Conservation (phyloP, 192 early-diverging fungal species). For the Backusella mclennaniae region DNA sequence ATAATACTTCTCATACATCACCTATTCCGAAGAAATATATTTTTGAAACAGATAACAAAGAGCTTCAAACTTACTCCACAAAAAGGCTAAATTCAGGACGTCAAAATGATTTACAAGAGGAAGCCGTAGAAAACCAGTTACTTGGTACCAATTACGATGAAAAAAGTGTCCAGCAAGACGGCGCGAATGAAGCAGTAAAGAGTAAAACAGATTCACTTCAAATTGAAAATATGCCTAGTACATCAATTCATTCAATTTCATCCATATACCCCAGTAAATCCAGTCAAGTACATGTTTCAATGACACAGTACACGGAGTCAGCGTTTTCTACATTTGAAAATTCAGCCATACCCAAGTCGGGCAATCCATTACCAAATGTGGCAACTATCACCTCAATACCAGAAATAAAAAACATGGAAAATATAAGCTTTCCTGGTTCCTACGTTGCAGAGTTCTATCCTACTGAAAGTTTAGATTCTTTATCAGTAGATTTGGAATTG, state of each 20-base stretch:
- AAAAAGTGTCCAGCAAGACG: background rate
- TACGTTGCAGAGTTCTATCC: background rate
- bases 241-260: background rate
- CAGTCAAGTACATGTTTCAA: background rate
- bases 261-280: background rate
- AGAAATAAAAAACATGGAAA: background rate
- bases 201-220: background rate
- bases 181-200: background rate
- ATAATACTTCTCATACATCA: background rate
- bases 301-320: background rate
- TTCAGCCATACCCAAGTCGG: background rate
- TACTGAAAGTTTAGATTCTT: background rate
- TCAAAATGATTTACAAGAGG: background rate
- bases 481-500: background rate
- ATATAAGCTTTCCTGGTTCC: background rate
- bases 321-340: background rate
- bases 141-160: background rate
- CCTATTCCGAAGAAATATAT: background rate
- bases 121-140: background rate
- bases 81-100: background rate
- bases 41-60: background rate
- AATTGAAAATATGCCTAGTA: background rate
- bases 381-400: background rate
- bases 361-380: background rate
- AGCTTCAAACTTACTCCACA: background rate